Evolutionary conservation across 1,139 yeast species (phyloP), one percentile per base, ranked within the genome.

Genomic region (Yamadazyma spencermartinsiae): DNA sequence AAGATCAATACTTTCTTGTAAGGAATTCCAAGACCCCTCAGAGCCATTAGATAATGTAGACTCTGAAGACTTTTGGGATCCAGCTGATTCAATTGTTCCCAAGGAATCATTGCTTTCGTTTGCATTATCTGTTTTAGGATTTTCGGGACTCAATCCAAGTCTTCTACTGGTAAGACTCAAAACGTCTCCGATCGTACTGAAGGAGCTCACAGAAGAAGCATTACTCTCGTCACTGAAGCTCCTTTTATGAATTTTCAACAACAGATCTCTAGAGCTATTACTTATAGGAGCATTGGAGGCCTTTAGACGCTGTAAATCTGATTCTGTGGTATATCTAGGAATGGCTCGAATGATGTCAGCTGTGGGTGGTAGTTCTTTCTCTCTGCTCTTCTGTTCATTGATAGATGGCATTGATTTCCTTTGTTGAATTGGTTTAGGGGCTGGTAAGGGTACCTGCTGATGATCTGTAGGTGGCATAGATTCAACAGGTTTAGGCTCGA

Each of bases 181-280:
- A 12, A 59, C 50, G 35, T 66, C 73, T 2, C 67, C 69, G 7
- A 63, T 52, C 1, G 71, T 60, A 39, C 69, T 65, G 41, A 67
- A 65, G 0, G 71, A 62, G 39, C 70, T 64, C 11, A 66, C 63
- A 1, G 72, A 64, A 2, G 72, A 65, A 2, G 62, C 68, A 13
- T 54, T 58, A 1, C 72, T 65, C 37, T 67, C 72, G 39, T 66
- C 71, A 39, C 73, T 66, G 45, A 64, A 65, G 10, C 58, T 56
- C 35, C 74, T 45, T 39, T 64, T 63, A 33, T 54, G 55, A 20
- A 62, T 56, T 31, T 53, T 57, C 14, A 49, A 41, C 14, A 44
- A 38, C 17, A 42, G 43, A 2, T 38, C 39, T 21, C 32, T 21
- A 14, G 32, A 20, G 6, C 36, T 33, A 13, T 37, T 34, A 2